Percentiles rank a stretch among this genome's conserved stretches.
Conservation (phyloP, 345 rosid genomes). For the Cochlearia excelsa region DNA sequence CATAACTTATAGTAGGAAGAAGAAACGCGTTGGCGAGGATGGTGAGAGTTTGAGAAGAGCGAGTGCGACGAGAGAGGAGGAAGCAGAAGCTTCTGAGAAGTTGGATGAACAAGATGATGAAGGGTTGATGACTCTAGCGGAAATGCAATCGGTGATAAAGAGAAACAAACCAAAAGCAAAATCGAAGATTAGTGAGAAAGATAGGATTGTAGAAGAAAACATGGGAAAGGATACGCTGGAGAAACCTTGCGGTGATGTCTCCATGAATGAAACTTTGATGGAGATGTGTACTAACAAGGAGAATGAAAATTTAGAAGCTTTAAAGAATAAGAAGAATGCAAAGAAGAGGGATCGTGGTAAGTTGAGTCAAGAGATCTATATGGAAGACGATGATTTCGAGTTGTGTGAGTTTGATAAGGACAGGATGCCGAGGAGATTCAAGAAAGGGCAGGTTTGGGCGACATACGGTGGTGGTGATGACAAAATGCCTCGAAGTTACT, state of each 20-base stretch:
- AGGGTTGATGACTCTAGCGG: slow-evolving; percentile 71
- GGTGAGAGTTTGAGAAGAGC: slow-evolving; percentile 35
- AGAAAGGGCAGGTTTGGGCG: slow-evolving; percentile 90
- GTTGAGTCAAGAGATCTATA: slow-evolving; percentile 29
- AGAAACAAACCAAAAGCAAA: slow-evolving; percentile 42
- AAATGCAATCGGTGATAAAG: slow-evolving; percentile 57
- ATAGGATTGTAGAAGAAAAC: slow-evolving; percentile 20
- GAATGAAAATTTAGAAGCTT: slow-evolving; percentile 18
- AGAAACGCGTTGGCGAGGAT: slow-evolving; percentile 24
- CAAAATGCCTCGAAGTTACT: slow-evolving; percentile 71
- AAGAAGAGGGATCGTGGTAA: slow-evolving; percentile 32
- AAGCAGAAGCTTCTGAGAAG: slow-evolving; percentile 32
- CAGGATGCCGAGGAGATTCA: slow-evolving; percentile 56
- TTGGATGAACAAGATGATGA: slow-evolving; percentile 51
- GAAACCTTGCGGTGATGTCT: slow-evolving; percentile 14
- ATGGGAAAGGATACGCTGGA: slow-evolving; percentile 26
- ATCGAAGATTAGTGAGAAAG: slow-evolving; percentile 33
- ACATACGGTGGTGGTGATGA: slow-evolving; percentile 55
- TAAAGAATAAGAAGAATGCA: slow-evolving; percentile 17
- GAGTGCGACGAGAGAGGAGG: slow-evolving; percentile 41
- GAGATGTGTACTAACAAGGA: slow-evolving; percentile 27
- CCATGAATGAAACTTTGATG: slow-evolving; percentile 32
- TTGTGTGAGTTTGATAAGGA: slow-evolving; percentile 64
- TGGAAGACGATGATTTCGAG: slow-evolving; percentile 49
- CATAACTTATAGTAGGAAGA: slow-evolving; percentile 33